Conservation (phyloP, 139 green algal species). For the Limnomonas spitsbergensis region DNA sequence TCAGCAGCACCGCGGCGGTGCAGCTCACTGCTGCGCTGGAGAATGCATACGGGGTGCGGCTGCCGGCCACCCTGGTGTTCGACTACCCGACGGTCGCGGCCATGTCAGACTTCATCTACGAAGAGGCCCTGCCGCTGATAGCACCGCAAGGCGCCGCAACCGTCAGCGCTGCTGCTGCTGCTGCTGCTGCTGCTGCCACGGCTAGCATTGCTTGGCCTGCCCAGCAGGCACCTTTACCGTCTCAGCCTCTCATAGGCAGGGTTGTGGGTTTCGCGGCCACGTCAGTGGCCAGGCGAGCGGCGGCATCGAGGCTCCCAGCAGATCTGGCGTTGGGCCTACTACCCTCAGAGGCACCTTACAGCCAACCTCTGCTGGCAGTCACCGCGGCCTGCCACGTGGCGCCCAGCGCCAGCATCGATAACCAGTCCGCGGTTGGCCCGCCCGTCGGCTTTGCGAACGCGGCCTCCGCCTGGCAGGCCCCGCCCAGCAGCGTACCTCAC, state of each 20-base stretch:
- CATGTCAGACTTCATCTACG: constrained; percentile 42
- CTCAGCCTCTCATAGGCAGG: no score
- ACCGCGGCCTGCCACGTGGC: constrained; percentile 4
- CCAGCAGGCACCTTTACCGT: no score
- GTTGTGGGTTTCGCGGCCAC: no score
- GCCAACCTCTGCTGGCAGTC: neutral
- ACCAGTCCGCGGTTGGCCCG: neutral
- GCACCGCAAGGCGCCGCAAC: no score
- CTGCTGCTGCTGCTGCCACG: no score
- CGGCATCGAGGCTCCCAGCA: no score
- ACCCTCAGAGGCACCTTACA: neutral
- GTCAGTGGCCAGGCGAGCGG: no score
- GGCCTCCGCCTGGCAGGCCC: neutral
- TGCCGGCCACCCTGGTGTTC: constrained; percentile 58
- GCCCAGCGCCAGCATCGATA: neutral
- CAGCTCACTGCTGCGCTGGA: constrained; percentile 50
- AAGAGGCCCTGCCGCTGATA: no score
- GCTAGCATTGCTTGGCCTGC: no score
- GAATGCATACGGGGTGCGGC: constrained; percentile 18
- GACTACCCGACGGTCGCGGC: constrained; percentile 57
- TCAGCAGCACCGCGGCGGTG: constrained; percentile 46
- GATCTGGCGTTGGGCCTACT: neutral
- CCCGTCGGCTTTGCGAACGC: neutral
- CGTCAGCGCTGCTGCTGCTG: no score
- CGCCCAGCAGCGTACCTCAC: neutral